These are phyloP conservation scores for Phytophthora sp. DNA, from an alignment of 352 stramenopile species.

Conservation along the genomic window DNA sequence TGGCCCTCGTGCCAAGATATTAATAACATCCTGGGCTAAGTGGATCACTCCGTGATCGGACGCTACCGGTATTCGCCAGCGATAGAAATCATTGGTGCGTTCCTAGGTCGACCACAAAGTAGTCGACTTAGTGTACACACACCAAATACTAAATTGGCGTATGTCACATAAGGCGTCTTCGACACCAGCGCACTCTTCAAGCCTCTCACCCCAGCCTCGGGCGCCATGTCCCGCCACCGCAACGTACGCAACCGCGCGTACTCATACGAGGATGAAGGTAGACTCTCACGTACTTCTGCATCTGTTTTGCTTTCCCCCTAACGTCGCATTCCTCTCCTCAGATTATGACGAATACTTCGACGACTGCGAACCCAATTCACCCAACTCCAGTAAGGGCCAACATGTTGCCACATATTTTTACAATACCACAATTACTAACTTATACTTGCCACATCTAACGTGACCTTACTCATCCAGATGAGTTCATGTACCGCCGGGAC, in stretches of 20 bases:
- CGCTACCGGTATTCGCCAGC: too few relatives aligned
- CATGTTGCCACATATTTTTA: slow-evolving; percentile 4
- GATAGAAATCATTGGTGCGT: too few relatives aligned
- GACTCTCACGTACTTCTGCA: neutral
- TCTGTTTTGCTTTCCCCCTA: neutral
- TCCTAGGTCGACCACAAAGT: too few relatives aligned
- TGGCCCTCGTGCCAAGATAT: too few relatives aligned
- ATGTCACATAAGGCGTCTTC: neutral
- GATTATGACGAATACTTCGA: slow-evolving; percentile 82
- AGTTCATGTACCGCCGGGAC: slow-evolving; percentile 86
- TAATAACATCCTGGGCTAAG: too few relatives aligned
- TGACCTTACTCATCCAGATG: slow-evolving; percentile 40
- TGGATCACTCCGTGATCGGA: too few relatives aligned
- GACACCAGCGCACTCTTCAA: too few relatives aligned
- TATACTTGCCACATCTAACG: neutral
- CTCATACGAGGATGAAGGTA: slow-evolving; percentile 88
- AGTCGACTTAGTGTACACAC: too few relatives aligned
- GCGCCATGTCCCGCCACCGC: slow-evolving; percentile 81
- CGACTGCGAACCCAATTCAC: slow-evolving; percentile 63
- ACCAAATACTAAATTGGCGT: too few relatives aligned
- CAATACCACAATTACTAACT: slow-evolving; percentile 19
- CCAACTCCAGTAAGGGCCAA: slow-evolving; percentile 57
- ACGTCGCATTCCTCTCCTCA: slow-evolving; percentile 14
- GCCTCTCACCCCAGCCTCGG: neutral
- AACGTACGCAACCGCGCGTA: slow-evolving; percentile 89